Evolutionary conservation across 2,329 filamentous ascomycete species (phyloP).

Genomic region (Xylaria sp.): DNA sequence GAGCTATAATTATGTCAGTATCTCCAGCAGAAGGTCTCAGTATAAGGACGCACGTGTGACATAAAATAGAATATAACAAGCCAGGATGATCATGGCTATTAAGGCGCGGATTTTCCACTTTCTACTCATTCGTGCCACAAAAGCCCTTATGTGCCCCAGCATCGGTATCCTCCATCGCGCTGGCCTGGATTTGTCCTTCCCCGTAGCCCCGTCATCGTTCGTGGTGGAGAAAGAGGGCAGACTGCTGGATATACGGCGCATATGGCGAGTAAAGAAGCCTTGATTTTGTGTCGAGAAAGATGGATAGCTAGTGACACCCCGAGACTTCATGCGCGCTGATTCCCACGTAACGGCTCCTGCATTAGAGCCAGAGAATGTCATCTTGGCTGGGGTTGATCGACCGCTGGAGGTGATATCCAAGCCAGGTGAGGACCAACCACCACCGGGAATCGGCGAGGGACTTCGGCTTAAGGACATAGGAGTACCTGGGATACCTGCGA

Average conservation of each 20-base stretch:
- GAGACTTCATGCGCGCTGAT: conserved; percentile 79
- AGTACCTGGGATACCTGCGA: conserved; percentile 63
- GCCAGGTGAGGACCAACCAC: conserved; percentile 88
- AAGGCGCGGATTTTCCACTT: conserved; percentile 73
- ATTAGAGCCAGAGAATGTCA: conserved; percentile 59
- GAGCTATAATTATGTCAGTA: conserved; percentile 54
- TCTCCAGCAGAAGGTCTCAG: conserved; percentile 5
- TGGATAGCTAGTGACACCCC: conserved; percentile 77
- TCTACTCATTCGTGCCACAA: conserved; percentile 66
- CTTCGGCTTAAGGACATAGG: conserved; percentile 88
- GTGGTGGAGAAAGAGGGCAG: conserved; percentile 75
- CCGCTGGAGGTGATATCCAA: conserved; percentile 76
- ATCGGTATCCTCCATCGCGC: conserved; percentile 64
- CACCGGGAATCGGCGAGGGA: conserved; percentile 83
- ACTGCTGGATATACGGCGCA: conserved; percentile 81
- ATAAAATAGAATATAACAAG: conserved; percentile 74
- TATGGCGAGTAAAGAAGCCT: conserved; percentile 88
- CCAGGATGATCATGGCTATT: conserved; percentile 67
- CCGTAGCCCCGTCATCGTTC: conserved; percentile 64
- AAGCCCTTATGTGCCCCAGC: conserved; percentile 58
- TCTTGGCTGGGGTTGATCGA: conserved; percentile 71
- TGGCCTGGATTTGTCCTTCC: conserved; percentile 80
- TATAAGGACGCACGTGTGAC: conserved; percentile 71
- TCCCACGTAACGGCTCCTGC: conserved; percentile 79
- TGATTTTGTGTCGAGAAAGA: conserved; percentile 83